Base-by-base conservation (phyloP, 1,284 basidiomycete species). In the Malassezia vespertilionis region DNA sequence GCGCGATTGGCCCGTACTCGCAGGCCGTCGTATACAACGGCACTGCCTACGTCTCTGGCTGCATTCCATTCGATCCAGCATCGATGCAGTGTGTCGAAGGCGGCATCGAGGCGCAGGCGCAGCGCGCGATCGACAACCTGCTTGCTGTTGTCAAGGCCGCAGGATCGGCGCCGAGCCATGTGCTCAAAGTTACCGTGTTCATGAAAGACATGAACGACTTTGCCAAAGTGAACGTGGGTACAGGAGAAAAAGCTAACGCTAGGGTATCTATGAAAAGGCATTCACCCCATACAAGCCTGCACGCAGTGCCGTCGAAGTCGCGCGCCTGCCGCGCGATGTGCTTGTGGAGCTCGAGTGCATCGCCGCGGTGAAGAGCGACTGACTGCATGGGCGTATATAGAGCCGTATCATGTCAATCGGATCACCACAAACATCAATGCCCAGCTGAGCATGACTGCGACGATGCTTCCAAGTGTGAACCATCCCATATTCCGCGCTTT, bases 151-250 rank as follows among this genome's bases (percentile, higher is more conserved):
- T 96, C 43, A 80, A 84, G 66, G 88, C 83, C 2, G 80, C 82
- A 45, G 86, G 84, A 18, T 58, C 58, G 20, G 64, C 58, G 34
- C 47, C 47, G 37, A 58, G 56, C 47, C 56, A 56, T 46, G 42
- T 60, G 4, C 50, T 60, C 46, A 62, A 65, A 53, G 56, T 50
- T 22, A 58, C 62, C 82, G 83, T 93, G 36, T 96, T 95, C 76
- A 74, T 96, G 67, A 87, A 91, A 72, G 76, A 79, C 60, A 91
- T 96, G 87, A 77, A 84, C 65, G 84, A 96, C 73, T 95, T 95
- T 72, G 80, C 71, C 11, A 75, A 78, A 44, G 82, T 95, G 71
- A 97, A 96, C 72, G 76, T 72, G 32, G 53, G 56, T 60, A 2
- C 23, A 22, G n/a, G n/a, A n/a, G n/a, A n/a, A n/a, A 40, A 11